A percentile compares a stretch with the other conserved stretches of the same genome.
These are phyloP conservation scores for Plasmodium adleri DNA, from an alignment of 169 alveolate genomes.

Conservation along the genomic window DNA sequence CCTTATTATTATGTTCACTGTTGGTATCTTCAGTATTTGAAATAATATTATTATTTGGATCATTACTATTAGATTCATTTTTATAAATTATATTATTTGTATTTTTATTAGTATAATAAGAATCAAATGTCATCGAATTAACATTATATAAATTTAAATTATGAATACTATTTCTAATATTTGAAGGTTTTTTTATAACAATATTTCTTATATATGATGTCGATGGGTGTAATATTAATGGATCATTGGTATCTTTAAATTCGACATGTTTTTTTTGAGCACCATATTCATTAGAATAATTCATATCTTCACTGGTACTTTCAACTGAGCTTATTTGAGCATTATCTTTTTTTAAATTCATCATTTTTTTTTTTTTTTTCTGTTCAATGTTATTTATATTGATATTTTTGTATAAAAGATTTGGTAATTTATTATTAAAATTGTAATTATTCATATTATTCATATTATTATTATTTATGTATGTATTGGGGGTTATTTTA, in stretches of 20 bases:
- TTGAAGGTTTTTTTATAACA: constrained; percentile 39
- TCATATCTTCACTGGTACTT: neutral
- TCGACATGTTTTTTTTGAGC: neutral
- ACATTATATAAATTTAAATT: constrained; percentile 32
- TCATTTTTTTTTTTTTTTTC: neutral
- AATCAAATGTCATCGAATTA: constrained; percentile 47
- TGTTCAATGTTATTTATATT: neutral
- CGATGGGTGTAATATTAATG: constrained; percentile 12
- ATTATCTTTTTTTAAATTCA: neutral
- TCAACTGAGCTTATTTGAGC: neutral
- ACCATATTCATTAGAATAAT: neutral
- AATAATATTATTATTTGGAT: neutral
- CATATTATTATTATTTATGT: neutral
- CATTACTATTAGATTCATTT: neutral
- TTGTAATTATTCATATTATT: neutral
- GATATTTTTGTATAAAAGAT: neutral
- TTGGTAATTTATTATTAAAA: neutral
- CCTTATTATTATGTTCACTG: neutral
- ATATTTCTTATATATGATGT: constrained; percentile 34
- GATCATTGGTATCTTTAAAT: constrained; percentile 9
- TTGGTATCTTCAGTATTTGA: neutral
- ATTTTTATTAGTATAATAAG: neutral
- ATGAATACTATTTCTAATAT: constrained; percentile 61
- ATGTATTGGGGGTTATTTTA: neutral
- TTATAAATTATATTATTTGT: neutral